These are phyloP conservation scores for Neoconidiobolus thromboides DNA, from an alignment of 371 early-diverging fungal species.

Conservation along the genomic window DNA sequence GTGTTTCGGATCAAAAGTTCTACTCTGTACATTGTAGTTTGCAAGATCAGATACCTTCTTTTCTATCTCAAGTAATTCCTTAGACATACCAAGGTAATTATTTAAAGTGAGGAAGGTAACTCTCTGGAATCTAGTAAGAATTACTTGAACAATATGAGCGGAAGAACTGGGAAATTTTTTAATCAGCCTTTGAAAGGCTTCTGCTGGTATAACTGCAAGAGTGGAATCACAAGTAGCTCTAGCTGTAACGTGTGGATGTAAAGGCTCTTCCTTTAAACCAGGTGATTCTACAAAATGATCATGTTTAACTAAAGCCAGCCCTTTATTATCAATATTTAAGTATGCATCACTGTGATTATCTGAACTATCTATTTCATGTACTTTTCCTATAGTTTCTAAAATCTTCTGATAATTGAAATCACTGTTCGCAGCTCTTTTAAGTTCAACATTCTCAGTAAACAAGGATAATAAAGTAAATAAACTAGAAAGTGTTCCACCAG, in stretches of 20 bases:
- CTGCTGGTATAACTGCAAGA: slow-evolving; percentile 83
- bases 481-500: slow-evolving; percentile 82
- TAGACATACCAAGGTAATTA: slow-evolving; percentile 76
- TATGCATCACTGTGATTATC: slow-evolving; percentile 3
- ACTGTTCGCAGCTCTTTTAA: slow-evolving; percentile 5
- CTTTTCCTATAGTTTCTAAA: neutral
- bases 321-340: neutral
- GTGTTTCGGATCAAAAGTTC: neutral
- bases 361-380: too few relatives aligned
- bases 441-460: slow-evolving; percentile 59
- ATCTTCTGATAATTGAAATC: neutral
- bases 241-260: slow-evolving; percentile 57
- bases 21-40: slow-evolving; percentile 14
- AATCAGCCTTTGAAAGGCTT: slow-evolving; percentile 72
- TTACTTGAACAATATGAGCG: slow-evolving; percentile 89
- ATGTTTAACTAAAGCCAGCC: neutral
- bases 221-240: slow-evolving; percentile 78
- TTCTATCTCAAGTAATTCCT: slow-evolving; percentile 69
- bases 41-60: slow-evolving; percentile 48
- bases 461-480: slow-evolving; percentile 81
- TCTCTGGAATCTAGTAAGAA: slow-evolving; percentile 84
- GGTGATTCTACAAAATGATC: slow-evolving; percentile 3
- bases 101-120: slow-evolving; percentile 84
- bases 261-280: slow-evolving; percentile 10
- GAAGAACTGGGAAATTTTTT: slow-evolving; percentile 84